phyloP scores from a whole-genome alignment of 1,284 basidiomycete genomes.

The Trametes sp. region DNA sequence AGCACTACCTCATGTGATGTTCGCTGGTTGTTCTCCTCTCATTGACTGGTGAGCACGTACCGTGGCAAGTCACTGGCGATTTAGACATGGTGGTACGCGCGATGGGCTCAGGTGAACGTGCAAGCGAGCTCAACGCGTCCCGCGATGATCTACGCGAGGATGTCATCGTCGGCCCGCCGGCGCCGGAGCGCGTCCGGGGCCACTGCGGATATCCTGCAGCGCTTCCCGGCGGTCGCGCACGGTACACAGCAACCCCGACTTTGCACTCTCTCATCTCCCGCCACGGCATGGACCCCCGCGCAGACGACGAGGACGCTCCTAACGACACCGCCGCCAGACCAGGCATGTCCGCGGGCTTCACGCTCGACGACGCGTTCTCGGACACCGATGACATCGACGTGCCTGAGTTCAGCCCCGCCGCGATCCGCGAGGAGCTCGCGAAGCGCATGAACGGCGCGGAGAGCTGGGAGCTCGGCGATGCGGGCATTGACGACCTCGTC shows the following conservation, averaged over 20 bases:
- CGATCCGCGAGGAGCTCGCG: conserved; percentile 66
- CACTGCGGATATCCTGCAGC: conserved; percentile 15
- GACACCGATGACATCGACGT: conserved; percentile 58
- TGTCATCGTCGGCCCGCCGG: conserved; percentile 23
- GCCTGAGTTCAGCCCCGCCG: conserved; percentile 60
- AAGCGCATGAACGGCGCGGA: conserved; percentile 46
- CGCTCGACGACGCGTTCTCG: conserved; percentile 73
- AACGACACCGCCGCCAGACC: not conserved
- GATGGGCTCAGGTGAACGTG: not conserved
- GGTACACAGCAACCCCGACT: conserved; percentile 19
- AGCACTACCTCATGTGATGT: conserved; percentile 66
- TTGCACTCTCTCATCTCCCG: conserved; percentile 5
- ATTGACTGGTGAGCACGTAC: conserved; percentile 49
- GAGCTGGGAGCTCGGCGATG: conserved; percentile 28
- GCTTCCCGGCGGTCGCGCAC: conserved; percentile 13
- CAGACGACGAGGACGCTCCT: conserved; percentile 23
- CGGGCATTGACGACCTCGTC: conserved; percentile 30
- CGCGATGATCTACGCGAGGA: not conserved
- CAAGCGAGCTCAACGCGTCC: not conserved
- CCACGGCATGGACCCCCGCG: conserved; percentile 24
- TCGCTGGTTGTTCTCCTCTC: not conserved
- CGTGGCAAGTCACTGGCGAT: conserved; percentile 91
- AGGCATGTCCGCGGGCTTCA: conserved; percentile 11
- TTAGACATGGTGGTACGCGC: conserved; percentile 53
- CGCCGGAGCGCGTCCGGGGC: conserved; percentile 24